Percentiles rank a stretch among this genome's conserved stretches.
phyloP scores from a whole-genome alignment of 2,329 filamentous ascomycete genomes.

The Hymenoscyphus fructigenus region DNA sequence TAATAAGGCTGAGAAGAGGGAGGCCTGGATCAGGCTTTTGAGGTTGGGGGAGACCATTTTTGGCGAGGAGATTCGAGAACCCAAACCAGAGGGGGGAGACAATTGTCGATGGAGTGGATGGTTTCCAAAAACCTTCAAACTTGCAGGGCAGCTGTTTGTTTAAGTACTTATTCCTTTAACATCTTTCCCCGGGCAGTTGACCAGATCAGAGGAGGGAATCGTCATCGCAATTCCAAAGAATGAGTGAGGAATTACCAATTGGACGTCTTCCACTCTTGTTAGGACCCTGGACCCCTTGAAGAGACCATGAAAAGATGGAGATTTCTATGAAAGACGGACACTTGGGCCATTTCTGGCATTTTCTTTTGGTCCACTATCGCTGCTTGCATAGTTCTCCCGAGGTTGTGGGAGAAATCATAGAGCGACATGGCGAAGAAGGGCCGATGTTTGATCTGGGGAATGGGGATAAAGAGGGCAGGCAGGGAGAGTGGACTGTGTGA shows the following conservation, averaged over 20 bases:
- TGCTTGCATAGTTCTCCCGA: not conserved
- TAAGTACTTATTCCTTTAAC: too few species aligned
- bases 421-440: not conserved
- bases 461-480: not conserved
- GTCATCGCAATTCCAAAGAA: too few species aligned
- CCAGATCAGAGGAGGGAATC: too few species aligned
- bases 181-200: too few species aligned
- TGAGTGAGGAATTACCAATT: too few species aligned
- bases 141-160: too few species aligned
- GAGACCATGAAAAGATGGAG: not conserved
- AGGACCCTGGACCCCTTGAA: not conserved
- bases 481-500: not conserved
- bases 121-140: not conserved
- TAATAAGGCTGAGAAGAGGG: not conserved
- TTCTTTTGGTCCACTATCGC: not conserved
- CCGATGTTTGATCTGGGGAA: not conserved
- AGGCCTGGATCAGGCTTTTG: not conserved
- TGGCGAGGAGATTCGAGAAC: not conserved
- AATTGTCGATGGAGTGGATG: not conserved
- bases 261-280: too few species aligned
- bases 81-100: not conserved
- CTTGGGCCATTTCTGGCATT: not conserved
- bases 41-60: not conserved
- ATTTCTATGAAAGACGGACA: not conserved
- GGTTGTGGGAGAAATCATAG: not conserved